These are phyloP conservation scores for Gardenia jasminoides DNA, from an alignment of 257 asterid species.

Conservation along the genomic window DNA sequence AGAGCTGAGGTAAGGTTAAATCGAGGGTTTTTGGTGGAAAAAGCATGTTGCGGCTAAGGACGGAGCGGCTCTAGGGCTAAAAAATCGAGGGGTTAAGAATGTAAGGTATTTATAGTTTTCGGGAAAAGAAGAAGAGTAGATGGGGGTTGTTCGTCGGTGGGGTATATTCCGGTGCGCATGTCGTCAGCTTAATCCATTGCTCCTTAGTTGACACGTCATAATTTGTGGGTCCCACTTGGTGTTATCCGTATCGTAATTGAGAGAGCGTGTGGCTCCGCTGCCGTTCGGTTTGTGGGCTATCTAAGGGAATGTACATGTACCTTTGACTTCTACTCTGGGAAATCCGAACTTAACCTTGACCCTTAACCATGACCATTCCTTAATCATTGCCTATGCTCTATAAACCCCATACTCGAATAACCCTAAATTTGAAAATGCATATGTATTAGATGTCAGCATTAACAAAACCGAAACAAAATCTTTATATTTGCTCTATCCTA, in stretches of 20 bases:
- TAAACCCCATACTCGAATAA: too few relatives aligned
- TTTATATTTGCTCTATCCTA: too few relatives aligned
- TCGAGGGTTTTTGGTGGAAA: slow-evolving; percentile 8
- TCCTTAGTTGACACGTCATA: slow-evolving; percentile 29
- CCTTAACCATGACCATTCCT: too few relatives aligned
- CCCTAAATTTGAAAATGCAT: too few relatives aligned
- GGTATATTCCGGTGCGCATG: slow-evolving; percentile 34
- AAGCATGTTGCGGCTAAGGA: slow-evolving; percentile 34
- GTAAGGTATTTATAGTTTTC: slow-evolving; percentile 53
- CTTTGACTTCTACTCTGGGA: background rate
- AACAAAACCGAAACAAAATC: too few relatives aligned
- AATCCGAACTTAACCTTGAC: too few relatives aligned
- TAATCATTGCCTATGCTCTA: too few relatives aligned
- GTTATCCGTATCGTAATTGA: slow-evolving; percentile 10
- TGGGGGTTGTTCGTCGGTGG: slow-evolving; percentile 30
- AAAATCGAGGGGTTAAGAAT: slow-evolving; percentile 26
- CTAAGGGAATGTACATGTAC: background rate
- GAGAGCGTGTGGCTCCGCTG: background rate
- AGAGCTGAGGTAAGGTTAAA: slow-evolving; percentile 9
- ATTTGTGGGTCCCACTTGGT: slow-evolving; percentile 17
- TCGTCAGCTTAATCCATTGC: slow-evolving; percentile 27
- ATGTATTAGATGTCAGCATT: too few relatives aligned
- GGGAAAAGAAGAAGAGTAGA: slow-evolving; percentile 41
- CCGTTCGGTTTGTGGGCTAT: background rate
- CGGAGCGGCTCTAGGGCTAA: slow-evolving; percentile 33